Evolutionary conservation across 257 asterid genomes (phyloP), one percentile per base, ranked within the genome.

Genomic region (Nicotiana otophora): DNA sequence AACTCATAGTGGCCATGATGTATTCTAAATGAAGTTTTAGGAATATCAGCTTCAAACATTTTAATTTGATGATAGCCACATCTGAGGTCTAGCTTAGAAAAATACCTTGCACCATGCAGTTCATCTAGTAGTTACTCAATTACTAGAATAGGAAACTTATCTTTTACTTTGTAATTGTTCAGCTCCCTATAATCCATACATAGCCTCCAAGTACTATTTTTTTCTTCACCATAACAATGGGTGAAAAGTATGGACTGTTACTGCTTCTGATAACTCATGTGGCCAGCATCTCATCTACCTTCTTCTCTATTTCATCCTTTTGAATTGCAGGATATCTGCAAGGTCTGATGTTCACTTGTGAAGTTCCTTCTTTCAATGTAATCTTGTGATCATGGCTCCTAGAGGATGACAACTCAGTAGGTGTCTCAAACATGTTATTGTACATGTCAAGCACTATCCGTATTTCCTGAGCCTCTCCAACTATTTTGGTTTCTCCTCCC

Each of bases 1-100:
- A 55, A 78, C 8, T 78, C 58, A 10, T 26, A 78, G 10, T 80
- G 83, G 8, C 83, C 67, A 4, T 77, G 68, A 54, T 77, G 68
- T 1, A 54, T 77, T 34, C 28, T 15, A 15, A 77, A 77, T 1
- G 67, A 7, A 1, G 19, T 77, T 5, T 57, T 77, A 10, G 7
- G 30, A 1, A 26, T 11, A 12, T 57, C 68, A 3, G 0, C 2
- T 1, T 9, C 26, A 8, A 53, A 5, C 19, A 77, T 20, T 3
- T 7, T 26, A 4, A 77, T 31, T 57, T 55, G 67, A 19, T 77
- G 68, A 10, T 51, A 77, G 3, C 67, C 67, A 1, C 7, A 3
- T 10, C 19, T 53, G 0, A 77, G 4, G 9, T 77, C 81, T 1
- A 77, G 5, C 15, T 55, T 77, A 3, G 28, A 10, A 14, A n/a